Percentiles rank a stretch among this genome's conserved stretches.
Evolutionary conservation across 768 basidiomycete genomes (phyloP).

Genomic region (Suillus discolor): DNA sequence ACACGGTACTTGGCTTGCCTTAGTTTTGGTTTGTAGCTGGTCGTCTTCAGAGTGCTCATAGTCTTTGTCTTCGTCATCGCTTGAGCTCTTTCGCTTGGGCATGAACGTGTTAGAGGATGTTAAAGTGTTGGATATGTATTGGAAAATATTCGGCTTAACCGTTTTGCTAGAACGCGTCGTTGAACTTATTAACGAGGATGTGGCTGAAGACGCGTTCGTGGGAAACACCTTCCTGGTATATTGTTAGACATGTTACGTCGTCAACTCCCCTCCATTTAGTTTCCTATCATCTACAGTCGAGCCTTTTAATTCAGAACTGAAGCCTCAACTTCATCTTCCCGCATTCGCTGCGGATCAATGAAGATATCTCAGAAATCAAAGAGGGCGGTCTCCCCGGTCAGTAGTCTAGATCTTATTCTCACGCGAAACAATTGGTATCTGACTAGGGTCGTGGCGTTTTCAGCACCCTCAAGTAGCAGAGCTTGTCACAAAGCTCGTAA

Average conservation of each 20-base stretch:
- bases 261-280: constrained; percentile 14
- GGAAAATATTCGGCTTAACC: not conserved
- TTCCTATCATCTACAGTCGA: constrained; percentile 16
- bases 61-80: constrained; percentile 25
- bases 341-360: constrained; percentile 67
- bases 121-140: not conserved
- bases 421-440: constrained; percentile 12
- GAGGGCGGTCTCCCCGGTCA: constrained; percentile 76
- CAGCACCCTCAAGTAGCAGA: constrained; percentile 81
- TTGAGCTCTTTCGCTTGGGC: constrained; percentile 21
- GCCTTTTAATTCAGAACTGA: constrained; percentile 17
- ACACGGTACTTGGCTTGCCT: not conserved
- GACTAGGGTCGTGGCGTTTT: not conserved
- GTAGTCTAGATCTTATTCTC: constrained; percentile 30
- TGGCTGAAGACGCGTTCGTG: constrained; percentile 15
- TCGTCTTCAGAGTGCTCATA: constrained; percentile 8
- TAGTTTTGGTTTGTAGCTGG: not conserved
- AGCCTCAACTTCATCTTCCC: constrained; percentile 20
- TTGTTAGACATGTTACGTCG: constrained; percentile 22
- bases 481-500: constrained; percentile 71
- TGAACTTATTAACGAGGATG: constrained; percentile 9
- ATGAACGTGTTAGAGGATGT: constrained; percentile 3
- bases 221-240: constrained; percentile 36
- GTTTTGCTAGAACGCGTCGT: constrained; percentile 13
- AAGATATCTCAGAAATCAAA: constrained; percentile 87